These are phyloP conservation scores for Priceomyces carsonii DNA, from an alignment of 805 yeast genomes.

Conservation along the genomic window DNA sequence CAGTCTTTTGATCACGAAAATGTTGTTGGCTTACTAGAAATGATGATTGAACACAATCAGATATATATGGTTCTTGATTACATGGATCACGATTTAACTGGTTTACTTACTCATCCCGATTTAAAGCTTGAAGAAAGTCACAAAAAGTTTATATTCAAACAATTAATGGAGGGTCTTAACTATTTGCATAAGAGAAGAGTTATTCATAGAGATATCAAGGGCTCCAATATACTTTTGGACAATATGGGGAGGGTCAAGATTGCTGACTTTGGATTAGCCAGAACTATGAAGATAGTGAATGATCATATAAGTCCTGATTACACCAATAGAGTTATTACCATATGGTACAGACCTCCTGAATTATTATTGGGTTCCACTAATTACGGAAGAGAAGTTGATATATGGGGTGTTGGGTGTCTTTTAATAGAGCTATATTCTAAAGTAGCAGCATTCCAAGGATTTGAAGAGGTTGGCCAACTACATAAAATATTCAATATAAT, in stretches of 20 bases:
- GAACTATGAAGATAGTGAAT: constrained; percentile 64
- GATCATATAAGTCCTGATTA: constrained; percentile 67
- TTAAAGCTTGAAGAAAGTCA: constrained; percentile 62
- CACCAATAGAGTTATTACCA: constrained; percentile 91
- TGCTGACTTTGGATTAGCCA: constrained; percentile 82
- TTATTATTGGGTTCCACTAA: constrained; percentile 85
- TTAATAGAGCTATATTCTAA: constrained; percentile 77
- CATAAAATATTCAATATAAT: constrained; percentile 72
- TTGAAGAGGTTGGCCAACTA: constrained; percentile 84
- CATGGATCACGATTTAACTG: constrained; percentile 91
- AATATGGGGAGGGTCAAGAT: constrained; percentile 63
- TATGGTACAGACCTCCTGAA: constrained; percentile 98
- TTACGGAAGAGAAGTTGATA: constrained; percentile 88
- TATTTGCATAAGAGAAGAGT: constrained; percentile 69
- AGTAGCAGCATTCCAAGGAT: constrained; percentile 80
- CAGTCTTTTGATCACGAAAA: constrained; percentile 83
- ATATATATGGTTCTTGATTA: constrained; percentile 92
- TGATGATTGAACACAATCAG: constrained; percentile 78
- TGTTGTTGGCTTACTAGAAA: constrained; percentile 79
- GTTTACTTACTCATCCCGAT: constrained; percentile 76
- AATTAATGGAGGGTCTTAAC: constrained; percentile 64
- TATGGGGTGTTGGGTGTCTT: constrained; percentile 97
- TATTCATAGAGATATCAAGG: constrained; percentile 80
- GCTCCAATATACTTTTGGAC: constrained; percentile 72
- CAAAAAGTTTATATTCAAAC: constrained; percentile 65